A percentile compares a stretch with the other conserved stretches of the same genome.
Conservation (phyloP, 164 flowering plant species). For the Liquidambar formosana region DNA sequence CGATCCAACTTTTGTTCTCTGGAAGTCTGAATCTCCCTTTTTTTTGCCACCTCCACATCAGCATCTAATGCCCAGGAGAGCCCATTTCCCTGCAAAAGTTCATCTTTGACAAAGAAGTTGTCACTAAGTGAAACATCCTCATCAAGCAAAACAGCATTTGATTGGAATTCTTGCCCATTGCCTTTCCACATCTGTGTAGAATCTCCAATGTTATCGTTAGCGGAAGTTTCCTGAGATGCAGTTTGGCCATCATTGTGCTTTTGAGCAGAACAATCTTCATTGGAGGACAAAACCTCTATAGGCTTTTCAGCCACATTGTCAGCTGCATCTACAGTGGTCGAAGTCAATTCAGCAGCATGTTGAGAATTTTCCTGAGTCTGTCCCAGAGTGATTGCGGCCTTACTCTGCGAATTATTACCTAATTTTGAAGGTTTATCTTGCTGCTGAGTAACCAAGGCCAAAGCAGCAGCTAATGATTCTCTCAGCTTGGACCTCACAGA, state of each 20-base stretch:
- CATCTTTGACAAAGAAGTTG: slow-evolving; percentile 74
- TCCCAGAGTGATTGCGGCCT: slow-evolving; percentile 20
- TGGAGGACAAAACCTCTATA: slow-evolving; percentile 9
- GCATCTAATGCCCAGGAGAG: slow-evolving; percentile 82
- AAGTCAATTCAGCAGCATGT: slow-evolving; percentile 22
- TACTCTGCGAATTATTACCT: slow-evolving; percentile 31
- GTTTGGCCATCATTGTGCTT: slow-evolving; percentile 17
- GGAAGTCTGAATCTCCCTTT: slow-evolving; percentile 24
- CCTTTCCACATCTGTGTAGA: slow-evolving; percentile 16
- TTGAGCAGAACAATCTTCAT: slow-evolving; percentile 17
- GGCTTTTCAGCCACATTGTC: slow-evolving; percentile 7
- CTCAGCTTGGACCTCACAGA: slow-evolving; percentile 84
- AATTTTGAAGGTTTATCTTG: slow-evolving; percentile 26
- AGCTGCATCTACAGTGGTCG: slow-evolving; percentile 19
- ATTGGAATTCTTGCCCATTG: slow-evolving; percentile 45
- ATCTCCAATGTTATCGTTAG: slow-evolving; percentile 20
- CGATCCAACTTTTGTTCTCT: slow-evolving; percentile 30
- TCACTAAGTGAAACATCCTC: slow-evolving; percentile 63
- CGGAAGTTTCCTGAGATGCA: slow-evolving; percentile 13
- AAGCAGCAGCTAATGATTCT: slow-evolving; percentile 78
- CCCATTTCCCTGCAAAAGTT: slow-evolving; percentile 89
- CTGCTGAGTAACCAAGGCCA: slow-evolving; percentile 60
- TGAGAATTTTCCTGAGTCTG: slow-evolving; percentile 21
- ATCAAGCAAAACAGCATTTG: slow-evolving; percentile 38
- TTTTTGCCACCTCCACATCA: slow-evolving; percentile 29